Evolutionary conservation across 768 basidiomycete genomes (phyloP), one percentile per base, ranked within the genome.

Genomic region (Leccinum subgranulosum): DNA sequence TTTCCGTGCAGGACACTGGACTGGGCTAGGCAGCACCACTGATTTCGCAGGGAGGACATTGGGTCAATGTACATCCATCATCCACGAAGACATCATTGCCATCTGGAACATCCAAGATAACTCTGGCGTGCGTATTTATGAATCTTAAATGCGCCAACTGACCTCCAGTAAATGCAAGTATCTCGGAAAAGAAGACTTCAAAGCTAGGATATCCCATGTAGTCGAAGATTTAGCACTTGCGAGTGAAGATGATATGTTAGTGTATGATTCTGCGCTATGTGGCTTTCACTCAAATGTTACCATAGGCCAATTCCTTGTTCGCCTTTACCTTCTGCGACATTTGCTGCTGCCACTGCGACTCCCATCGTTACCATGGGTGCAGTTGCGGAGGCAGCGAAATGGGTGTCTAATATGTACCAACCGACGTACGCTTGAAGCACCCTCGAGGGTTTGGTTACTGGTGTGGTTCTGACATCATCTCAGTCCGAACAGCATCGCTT

Each of bases 91-190:
- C 7, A 59, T 59, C 17, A 39, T 59, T 34, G 28, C 41, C n/a
- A 56, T 59, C 6, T 59, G 58, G 58, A 59, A 59, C 15, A 39
- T 56, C 6, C 19, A 47, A 10, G 58, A 59, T 39, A 11, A 19
- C 14, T 56, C 34, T 21, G 49, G 28, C 19, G 58, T 59, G 45
- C 31, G 58, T 56, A 8, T 19, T n/a, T 43, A 11, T 15, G 4
- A 14, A 27, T n/a, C 6, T 15, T 1, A 9, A 25, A 11, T 34
- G 12, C 2, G 17, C 28, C 27, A 27, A 36, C 33, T 54, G 46
- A 48, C 31, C 17, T 31, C 14, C n/a, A n/a, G 21, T 8, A n/a
- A 15, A 15, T 15, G 11, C 6, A 27, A 59, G 58, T 59, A 59
- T 28, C 58, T 59, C 19, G 49, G 19, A 14, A 15, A 25, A 23